Base-by-base conservation (phyloP, 108 stramenopile species). In the Pseudonitzschia pungens region DNA sequence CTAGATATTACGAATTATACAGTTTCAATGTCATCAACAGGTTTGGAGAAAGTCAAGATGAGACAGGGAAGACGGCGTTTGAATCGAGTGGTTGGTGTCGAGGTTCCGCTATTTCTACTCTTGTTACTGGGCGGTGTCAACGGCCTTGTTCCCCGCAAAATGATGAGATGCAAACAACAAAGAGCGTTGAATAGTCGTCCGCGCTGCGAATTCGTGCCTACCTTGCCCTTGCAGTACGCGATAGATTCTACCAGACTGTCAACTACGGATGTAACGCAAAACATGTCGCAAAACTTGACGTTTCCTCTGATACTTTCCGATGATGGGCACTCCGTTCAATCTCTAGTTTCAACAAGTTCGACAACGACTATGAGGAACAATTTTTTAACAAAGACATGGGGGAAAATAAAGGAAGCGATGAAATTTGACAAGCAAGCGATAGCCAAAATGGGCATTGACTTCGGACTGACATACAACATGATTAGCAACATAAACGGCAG, bases 401-500 rank as follows among this genome's bases (percentile, higher is more conserved):
- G 36, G 15, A 58, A 54, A 71, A 60, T 65, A 22, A 73, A 31
- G n/a, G 40, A 22, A 8, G 14, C 59, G 10, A 32, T 55, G 32
- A 44, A 73, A 31, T n/a, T 77, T 21, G 76, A 77, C 43, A 52
- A 36, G 28, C 8, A 64, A 15, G 33, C 48, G 28, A 56, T 71
- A 0, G 70, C 70, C 11, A 50, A 65, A 21, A 16, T 77, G 22
- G 76, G 76, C 2, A 55, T 71, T 24, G 45, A 70, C 28, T 77
- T 77, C 42, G 69, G 53, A 22, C 26, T 77, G 24, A 71, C 76
- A 11, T 77, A 77, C 64, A 77, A 77, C 52, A 33, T 71, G 26
- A 64, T 77, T 16, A 71, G 70, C 64, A 77, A 77, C 26, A 56
- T 77, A 53, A 71, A 70, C 32, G 76, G 76, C 6, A 62, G 68